A percentile compares a stretch with the other conserved stretches of the same genome.
These are phyloP conservation scores for Fraxinus greggii DNA, from an alignment of 305 asterid genomes.

Conservation along the genomic window DNA sequence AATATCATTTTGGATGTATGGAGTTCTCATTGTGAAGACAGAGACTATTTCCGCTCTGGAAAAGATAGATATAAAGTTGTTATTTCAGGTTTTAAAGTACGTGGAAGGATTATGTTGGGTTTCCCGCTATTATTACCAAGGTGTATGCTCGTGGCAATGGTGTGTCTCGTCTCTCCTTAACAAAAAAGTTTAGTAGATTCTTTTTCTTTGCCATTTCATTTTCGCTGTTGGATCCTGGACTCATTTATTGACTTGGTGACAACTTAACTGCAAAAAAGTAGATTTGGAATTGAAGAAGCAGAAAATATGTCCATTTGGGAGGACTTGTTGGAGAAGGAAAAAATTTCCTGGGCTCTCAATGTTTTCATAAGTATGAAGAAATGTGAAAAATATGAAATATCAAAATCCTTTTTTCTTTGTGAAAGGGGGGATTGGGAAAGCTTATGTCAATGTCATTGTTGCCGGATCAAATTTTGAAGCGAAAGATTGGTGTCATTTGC, in stretches of 20 bases:
- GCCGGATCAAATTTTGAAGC: slow-evolving; percentile 8
- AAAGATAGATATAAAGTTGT: slow-evolving; percentile 21
- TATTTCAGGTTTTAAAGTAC: slow-evolving; percentile 68
- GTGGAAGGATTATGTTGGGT: slow-evolving; percentile 98
- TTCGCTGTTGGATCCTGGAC: slow-evolving; percentile 6
- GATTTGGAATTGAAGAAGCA: slow-evolving; percentile 17
- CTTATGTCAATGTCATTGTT: slow-evolving; percentile 5
- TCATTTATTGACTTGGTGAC: slow-evolving; percentile 17
- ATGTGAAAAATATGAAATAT: not conserved
- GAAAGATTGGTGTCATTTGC: not conserved
- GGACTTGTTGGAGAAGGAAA: slow-evolving; percentile 16
- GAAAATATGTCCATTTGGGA: slow-evolving; percentile 11
- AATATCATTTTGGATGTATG: not conserved
- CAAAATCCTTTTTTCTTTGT: not conserved
- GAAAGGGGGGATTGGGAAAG: slow-evolving; percentile 14
- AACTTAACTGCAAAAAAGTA: slow-evolving; percentile 5
- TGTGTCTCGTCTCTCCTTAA: slow-evolving; percentile 38
- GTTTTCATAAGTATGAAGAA: slow-evolving; percentile 2
- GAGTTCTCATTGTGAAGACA: not conserved
- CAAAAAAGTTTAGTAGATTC: not conserved
- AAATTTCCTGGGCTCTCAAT: slow-evolving; percentile 1
- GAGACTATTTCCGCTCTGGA: slow-evolving; percentile 8
- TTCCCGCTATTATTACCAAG: slow-evolving; percentile 97
- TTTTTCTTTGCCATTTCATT: slow-evolving; percentile 12
- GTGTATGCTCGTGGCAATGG: slow-evolving; percentile 99